Base-by-base conservation (phyloP, 257 asterid species). In the Jacaranda copaia region DNA sequence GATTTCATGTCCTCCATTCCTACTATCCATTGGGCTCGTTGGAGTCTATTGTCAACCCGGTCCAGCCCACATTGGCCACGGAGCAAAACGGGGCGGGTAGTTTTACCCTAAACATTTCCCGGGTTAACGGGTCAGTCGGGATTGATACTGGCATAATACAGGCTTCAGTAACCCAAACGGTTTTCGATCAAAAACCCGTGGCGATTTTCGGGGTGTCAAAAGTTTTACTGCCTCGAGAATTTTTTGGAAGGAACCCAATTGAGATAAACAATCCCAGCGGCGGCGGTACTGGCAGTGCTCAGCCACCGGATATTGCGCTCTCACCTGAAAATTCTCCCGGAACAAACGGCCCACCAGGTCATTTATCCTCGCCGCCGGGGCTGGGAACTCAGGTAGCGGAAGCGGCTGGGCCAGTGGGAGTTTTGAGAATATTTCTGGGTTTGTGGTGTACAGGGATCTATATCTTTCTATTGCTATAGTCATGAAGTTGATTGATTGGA, bases 101-200 rank as follows among this genome's bases (percentile, higher is more conserved):
- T n/a, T 90, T 88, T 68, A 86, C 91, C 1, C 45, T 89, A 12
- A 89, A 89, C 25, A 83, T 89, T 6, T 83, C 91, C 3, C 68
- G 87, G 75, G 80, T 88, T 32, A 89, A 89, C 52, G 95, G 92
- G 55, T 83, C 89, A 1, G 81, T 89, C 3, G 81, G 83, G 19
- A 89, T 89, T 58, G 82, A 84, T 58, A 88, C 87, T 12, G 95
- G 95, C 7, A 68, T 88, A 16, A 81, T 86, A 5, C 80, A 51
- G 72, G 95, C 93, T 0, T 85, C 88, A 45, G 88, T 89, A 18
- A 88, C 92, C 0, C 92, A 87, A 43, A 89, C 95, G 59, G 91
- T 88, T 53, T 86, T 86, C 73, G 93, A 89, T 84, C 92, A 89
- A 64, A 89, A 89, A 8, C 95, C 95, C 4, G 91, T 89, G 10